Evolutionary conservation across 106 monocot species (phyloP).

Genomic region (Chionographis japonica): DNA sequence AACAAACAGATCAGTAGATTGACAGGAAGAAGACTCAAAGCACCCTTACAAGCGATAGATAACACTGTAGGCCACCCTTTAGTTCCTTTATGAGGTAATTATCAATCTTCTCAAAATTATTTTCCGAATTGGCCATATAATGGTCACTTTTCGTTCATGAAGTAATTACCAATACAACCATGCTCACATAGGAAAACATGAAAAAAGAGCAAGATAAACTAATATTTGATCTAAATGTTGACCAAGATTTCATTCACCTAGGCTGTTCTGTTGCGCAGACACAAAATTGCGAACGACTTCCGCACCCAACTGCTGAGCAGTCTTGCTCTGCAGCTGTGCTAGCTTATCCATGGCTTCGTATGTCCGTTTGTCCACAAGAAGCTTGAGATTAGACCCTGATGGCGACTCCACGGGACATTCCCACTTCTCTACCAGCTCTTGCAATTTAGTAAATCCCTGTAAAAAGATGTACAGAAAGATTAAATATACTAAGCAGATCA

Average conservation of each 20-base stretch:
- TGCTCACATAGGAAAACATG: too few species aligned
- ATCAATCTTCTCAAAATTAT: too few species aligned
- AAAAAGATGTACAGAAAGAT: background rate
- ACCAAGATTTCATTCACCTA: conserved; percentile 10
- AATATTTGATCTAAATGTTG: too few species aligned
- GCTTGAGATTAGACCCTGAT: conserved; percentile 30
- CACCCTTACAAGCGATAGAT: too few species aligned
- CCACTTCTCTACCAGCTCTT: conserved; percentile 77
- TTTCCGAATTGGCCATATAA: too few species aligned
- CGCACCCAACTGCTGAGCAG: conserved; percentile 39
- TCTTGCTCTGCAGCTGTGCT: conserved; percentile 48
- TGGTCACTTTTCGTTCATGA: too few species aligned
- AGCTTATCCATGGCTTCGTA: conserved; percentile 57
- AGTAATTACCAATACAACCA: too few species aligned
- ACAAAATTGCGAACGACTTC: conserved; percentile 44
- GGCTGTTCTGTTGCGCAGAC: conserved; percentile 36
- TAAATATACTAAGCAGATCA: background rate
- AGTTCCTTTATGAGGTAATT: too few species aligned
- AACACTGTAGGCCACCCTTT: too few species aligned
- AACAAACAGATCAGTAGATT: too few species aligned
- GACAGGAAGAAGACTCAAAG: too few species aligned
- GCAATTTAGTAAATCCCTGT: conserved; percentile 80
- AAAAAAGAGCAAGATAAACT: too few species aligned
- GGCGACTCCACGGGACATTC: conserved; percentile 27
- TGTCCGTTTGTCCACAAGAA: conserved; percentile 33